phyloP scores from a whole-genome alignment of 2,329 filamentous ascomycete genomes.

The Clonostachys rhizophaga region DNA sequence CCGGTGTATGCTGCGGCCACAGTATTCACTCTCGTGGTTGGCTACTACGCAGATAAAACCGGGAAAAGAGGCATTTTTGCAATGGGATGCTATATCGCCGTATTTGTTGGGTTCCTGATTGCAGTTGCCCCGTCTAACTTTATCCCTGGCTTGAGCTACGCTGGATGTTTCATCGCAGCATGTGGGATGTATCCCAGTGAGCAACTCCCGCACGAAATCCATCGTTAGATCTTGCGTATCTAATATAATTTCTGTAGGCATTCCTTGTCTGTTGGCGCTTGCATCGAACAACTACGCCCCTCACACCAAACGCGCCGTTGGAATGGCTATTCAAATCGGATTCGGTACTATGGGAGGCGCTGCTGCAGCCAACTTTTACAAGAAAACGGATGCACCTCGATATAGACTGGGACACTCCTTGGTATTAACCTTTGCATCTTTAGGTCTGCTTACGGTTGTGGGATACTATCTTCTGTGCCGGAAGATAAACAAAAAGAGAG shows the following conservation, averaged over 20 bases:
- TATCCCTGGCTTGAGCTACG: neutral
- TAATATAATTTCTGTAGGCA: conserved; percentile 39
- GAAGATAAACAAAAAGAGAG: too few species aligned
- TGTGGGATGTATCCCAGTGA: conserved; percentile 5
- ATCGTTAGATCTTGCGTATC: too few species aligned
- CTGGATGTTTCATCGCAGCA: conserved; percentile 4
- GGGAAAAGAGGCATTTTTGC: conserved; percentile 3
- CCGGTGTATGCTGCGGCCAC: conserved; percentile 58
- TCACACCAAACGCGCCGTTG: conserved; percentile 57
- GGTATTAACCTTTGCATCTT: conserved; percentile 42
- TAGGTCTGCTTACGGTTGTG: conserved; percentile 37
- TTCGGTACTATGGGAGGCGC: conserved; percentile 53
- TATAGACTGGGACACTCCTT: conserved; percentile 45
- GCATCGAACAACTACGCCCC: conserved; percentile 71
- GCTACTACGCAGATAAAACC: conserved; percentile 48
- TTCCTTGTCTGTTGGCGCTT: conserved; percentile 78
- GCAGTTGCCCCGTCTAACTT: conserved; percentile 4
- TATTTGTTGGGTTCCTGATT: conserved; percentile 1
- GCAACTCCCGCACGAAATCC: conserved; percentile 7
- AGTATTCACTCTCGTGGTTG: conserved; percentile 49
- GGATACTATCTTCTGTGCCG: conserved; percentile 7
- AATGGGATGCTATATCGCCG: conserved; percentile 1
- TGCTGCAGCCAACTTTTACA: conserved; percentile 71
- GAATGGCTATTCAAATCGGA: conserved; percentile 62
- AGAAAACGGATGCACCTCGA: conserved; percentile 39